A percentile compares a stretch with the other conserved stretches of the same genome.
These are phyloP conservation scores for Caryopteris hybrid DNA, from an alignment of 305 asterid species.

Conservation along the genomic window DNA sequence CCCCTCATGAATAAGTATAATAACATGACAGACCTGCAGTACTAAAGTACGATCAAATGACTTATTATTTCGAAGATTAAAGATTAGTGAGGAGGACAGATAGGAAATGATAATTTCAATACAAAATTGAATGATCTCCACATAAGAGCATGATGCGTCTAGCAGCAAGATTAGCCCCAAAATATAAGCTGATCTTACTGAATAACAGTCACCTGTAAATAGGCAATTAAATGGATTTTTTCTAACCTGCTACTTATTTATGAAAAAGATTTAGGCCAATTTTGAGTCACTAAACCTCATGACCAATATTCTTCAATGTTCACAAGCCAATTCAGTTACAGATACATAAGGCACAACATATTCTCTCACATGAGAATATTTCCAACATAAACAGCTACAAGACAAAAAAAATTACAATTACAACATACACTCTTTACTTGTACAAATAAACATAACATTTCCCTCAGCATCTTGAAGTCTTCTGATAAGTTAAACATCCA, in stretches of 20 bases:
- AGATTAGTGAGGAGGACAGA: background rate
- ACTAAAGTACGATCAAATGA: conserved; percentile 56
- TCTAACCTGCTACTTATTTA: background rate
- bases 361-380: background rate
- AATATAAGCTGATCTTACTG: too few relatives aligned
- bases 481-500: background rate
- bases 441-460: background rate
- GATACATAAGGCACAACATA: background rate
- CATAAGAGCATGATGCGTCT: background rate
- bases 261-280: background rate
- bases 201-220: background rate
- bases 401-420: background rate
- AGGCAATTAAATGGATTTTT: background rate
- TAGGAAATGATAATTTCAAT: background rate
- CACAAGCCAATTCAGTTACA: conserved; percentile 2
- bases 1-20: conserved; percentile 82
- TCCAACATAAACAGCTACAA: background rate
- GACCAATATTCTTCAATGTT: background rate
- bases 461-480: background rate
- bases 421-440: background rate
- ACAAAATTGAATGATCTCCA: background rate
- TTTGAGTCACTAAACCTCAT: background rate
- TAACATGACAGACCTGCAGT: conserved; percentile 92
- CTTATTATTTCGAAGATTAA: conserved; percentile 23
- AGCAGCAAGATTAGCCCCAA: background rate